Percentiles rank a stretch among this genome's conserved stretches.
phyloP scores from a whole-genome alignment of 108 stramenopile species.

The Cyclotella atomus region DNA sequence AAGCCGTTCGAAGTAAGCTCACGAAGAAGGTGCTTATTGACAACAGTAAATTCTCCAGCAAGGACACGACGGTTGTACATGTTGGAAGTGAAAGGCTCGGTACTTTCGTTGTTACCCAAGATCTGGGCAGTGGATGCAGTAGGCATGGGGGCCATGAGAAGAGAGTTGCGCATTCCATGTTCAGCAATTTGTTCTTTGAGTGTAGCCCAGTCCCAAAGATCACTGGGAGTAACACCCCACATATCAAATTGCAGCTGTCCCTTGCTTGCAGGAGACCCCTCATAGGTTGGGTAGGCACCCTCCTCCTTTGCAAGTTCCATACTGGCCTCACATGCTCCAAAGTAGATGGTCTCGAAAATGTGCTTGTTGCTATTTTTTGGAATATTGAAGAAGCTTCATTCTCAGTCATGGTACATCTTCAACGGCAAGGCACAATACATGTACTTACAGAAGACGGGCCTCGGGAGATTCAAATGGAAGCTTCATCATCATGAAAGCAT shows the following conservation, averaged over 20 bases:
- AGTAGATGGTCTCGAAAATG: slow-evolving; percentile 99
- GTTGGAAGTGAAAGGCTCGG: slow-evolving; percentile 99
- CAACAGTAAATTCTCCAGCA: slow-evolving; percentile 98
- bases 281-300: slow-evolving; percentile 94
- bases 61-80: slow-evolving; percentile 99
- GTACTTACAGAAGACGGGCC: slow-evolving; percentile 72
- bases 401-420: too few relatives aligned
- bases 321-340: slow-evolving; percentile 93
- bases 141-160: slow-evolving; percentile 99
- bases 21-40: slow-evolving; percentile 97
- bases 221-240: slow-evolving; percentile 92
- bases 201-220: slow-evolving; percentile 95
- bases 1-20: slow-evolving; percentile 94
- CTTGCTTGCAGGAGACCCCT: slow-evolving; percentile 94
- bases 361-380: slow-evolving; percentile 75
- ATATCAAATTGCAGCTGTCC: slow-evolving; percentile 98
- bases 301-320: slow-evolving; percentile 91
- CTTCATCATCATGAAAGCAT: slow-evolving; percentile 94
- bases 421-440: too few relatives aligned
- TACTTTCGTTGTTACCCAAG: slow-evolving; percentile 98
- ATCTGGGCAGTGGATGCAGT: slow-evolving; percentile 99
- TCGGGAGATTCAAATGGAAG: slow-evolving; percentile 92
- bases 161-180: slow-evolving; percentile 97
- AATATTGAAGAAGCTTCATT: not conserved
- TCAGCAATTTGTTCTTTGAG: slow-evolving; percentile 86